Evolutionary conservation across 1,139 yeast genomes (phyloP).

Genomic region (Pichia norvegensis): DNA sequence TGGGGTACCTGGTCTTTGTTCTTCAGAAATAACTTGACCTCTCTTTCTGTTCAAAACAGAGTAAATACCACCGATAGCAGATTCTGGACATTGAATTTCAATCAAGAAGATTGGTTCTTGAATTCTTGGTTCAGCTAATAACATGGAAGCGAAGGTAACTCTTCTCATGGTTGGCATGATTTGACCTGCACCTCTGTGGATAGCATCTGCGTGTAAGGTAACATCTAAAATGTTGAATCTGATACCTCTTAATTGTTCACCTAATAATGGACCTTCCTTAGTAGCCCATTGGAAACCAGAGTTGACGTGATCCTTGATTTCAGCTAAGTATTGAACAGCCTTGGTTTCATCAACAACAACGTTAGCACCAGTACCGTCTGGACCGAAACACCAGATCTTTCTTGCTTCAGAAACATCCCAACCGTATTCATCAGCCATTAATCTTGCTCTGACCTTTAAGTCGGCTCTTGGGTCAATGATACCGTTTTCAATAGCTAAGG

Average conservation of each 20-base stretch:
- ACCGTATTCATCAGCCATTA: conserved; percentile 97
- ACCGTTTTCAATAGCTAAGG: conserved; percentile 90
- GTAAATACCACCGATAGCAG: conserved; percentile 99
- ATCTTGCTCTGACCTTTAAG: conserved; percentile 98
- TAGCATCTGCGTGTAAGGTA: conserved; percentile 99
- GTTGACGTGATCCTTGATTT: conserved; percentile 98
- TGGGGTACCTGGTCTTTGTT: conserved; percentile 99
- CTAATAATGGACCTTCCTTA: conserved; percentile 98
- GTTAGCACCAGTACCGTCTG: conserved; percentile 99
- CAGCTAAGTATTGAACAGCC: conserved; percentile 98
- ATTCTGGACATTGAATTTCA: conserved; percentile 99
- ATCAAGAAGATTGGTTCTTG: conserved; percentile 99
- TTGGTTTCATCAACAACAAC: conserved; percentile 98
- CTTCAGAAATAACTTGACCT: conserved; percentile 99
- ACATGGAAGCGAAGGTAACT: conserved; percentile 96
- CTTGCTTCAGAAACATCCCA: conserved; percentile 99
- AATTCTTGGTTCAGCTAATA: conserved; percentile 97
- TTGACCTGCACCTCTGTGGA: conserved; percentile 99
- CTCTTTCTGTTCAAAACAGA: conserved; percentile 99
- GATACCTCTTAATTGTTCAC: conserved; percentile 92
- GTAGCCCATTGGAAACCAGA: conserved; percentile 99
- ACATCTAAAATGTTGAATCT: conserved; percentile 99
- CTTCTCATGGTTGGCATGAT: conserved; percentile 99
- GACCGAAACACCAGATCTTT: conserved; percentile 99
- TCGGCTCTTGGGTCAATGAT: conserved; percentile 92